These are phyloP conservation scores for Physaria fendleri DNA, from an alignment of 345 rosid species.

Conservation along the genomic window DNA sequence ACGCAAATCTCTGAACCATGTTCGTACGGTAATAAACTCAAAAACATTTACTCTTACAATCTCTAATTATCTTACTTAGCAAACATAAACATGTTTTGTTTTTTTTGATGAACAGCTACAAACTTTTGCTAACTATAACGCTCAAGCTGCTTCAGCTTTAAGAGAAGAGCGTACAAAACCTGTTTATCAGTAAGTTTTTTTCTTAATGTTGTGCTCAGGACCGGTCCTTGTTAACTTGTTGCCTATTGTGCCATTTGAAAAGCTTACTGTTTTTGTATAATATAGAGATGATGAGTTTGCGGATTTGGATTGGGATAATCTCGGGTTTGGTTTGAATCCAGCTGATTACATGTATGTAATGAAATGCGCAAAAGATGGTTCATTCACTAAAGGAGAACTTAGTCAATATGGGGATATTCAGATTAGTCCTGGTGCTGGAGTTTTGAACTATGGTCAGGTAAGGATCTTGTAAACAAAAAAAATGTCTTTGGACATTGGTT, in stretches of 20 bases:
- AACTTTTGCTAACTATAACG: conserved; percentile 18
- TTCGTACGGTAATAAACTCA: conserved; percentile 29
- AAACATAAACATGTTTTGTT: not conserved
- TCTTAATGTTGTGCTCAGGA: too few relatives aligned
- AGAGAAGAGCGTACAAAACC: conserved; percentile 20
- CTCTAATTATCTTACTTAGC: not conserved
- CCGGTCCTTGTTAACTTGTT: too few relatives aligned
- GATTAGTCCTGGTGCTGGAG: conserved; percentile 48
- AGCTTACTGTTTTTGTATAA: too few relatives aligned
- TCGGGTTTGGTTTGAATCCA: conserved; percentile 60
- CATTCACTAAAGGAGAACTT: conserved; percentile 28
- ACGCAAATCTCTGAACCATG: conserved; percentile 17
- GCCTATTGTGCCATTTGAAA: too few relatives aligned
- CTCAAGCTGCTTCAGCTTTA: conserved; percentile 33
- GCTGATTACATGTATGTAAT: conserved; percentile 71
- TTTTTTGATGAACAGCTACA: conserved; percentile 17
- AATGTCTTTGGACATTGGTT: not conserved
- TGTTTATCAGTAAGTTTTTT: conserved; percentile 24
- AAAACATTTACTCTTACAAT: too few relatives aligned
- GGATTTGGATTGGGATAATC: conserved; percentile 78
- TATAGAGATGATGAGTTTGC: conserved; percentile 48
- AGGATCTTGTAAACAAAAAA: not conserved
- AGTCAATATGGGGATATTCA: conserved; percentile 38
- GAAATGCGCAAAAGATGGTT: conserved; percentile 44
- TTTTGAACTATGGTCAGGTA: conserved; percentile 61